A percentile compares a stretch with the other conserved stretches of the same genome.
phyloP scores from a whole-genome alignment of 106 monocot species.

The Phalaenopsis equestris region DNA sequence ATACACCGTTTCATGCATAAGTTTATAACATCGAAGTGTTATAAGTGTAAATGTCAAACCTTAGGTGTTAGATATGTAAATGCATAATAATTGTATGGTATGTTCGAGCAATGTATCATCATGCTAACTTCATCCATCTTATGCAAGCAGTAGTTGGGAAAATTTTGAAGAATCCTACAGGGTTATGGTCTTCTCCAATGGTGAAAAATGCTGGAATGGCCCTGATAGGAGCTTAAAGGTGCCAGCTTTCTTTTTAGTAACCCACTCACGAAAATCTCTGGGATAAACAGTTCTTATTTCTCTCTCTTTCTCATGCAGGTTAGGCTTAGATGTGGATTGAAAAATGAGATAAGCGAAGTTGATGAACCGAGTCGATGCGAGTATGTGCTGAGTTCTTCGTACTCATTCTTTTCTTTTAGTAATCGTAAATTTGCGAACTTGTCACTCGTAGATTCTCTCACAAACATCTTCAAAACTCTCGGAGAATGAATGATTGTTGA shows the following conservation, averaged over 20 bases:
- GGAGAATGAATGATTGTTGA: too few species aligned
- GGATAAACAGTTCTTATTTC: background rate
- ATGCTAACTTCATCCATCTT: background rate
- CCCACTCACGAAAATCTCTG: background rate
- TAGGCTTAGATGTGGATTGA: slow-evolving; percentile 91
- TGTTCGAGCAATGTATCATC: background rate
- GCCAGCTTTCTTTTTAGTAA: background rate
- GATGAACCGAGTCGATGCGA: slow-evolving; percentile 99
- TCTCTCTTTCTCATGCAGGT: slow-evolving; percentile 45
- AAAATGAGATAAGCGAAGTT: slow-evolving; percentile 75
- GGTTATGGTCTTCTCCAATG: slow-evolving; percentile 70
- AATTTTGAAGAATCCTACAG: slow-evolving; percentile 91
- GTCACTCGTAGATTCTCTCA: background rate
- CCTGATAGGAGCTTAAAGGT: slow-evolving; percentile 95
- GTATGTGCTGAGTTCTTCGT: slow-evolving; percentile 34
- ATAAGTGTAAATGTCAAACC: too few species aligned
- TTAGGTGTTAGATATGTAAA: too few species aligned
- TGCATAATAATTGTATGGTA: too few species aligned
- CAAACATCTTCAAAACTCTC: too few species aligned
- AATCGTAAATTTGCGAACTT: background rate
- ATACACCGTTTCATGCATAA: too few species aligned
- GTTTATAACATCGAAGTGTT: too few species aligned
- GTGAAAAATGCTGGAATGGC: slow-evolving; percentile 97
- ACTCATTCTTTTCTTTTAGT: background rate
- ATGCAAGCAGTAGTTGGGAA: slow-evolving; percentile 65